phyloP scores from a whole-genome alignment of 2,329 filamentous ascomycete genomes.

The Penicillium psychrosexuale region DNA sequence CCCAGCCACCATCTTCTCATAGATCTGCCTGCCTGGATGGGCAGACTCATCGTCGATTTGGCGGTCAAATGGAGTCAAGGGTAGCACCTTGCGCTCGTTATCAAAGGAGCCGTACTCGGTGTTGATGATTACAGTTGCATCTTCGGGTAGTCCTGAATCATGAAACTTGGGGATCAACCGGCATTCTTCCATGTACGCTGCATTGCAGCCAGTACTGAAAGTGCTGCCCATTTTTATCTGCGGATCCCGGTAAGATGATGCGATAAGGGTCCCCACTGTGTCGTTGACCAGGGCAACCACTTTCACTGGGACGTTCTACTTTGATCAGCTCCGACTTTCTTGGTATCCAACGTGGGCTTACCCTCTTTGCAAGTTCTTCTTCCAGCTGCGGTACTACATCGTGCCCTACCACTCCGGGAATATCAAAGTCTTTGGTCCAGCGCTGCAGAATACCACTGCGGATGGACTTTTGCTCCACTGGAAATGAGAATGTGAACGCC shows the following conservation, averaged over 20 bases:
- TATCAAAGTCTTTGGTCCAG: constrained; percentile 92
- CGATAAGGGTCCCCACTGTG: constrained; percentile 88
- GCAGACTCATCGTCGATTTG: constrained; percentile 82
- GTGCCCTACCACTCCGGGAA: constrained; percentile 77
- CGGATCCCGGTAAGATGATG: constrained; percentile 83
- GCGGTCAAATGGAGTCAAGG: constrained; percentile 56
- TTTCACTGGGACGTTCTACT: constrained; percentile 74
- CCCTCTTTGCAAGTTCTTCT: constrained; percentile 63
- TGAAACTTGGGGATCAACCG: constrained; percentile 82
- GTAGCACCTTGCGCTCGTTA: constrained; percentile 77
- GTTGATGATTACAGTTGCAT: constrained; percentile 83
- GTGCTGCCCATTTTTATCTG: constrained; percentile 89
- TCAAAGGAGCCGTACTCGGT: constrained; percentile 94
- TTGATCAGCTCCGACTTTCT: background rate
- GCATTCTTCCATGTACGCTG: constrained; percentile 88
- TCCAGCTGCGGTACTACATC: constrained; percentile 83
- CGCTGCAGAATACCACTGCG: constrained; percentile 80
- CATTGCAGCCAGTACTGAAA: constrained; percentile 93
- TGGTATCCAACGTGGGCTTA: constrained; percentile 29
- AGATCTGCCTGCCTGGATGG: constrained; percentile 86
- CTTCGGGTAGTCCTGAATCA: constrained; percentile 71
- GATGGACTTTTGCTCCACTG: constrained; percentile 79
- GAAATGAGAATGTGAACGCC: constrained; percentile 88
- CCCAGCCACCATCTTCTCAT: constrained; percentile 95
- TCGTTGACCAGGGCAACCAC: constrained; percentile 88